Conservation (phyloP, 129 eudicot species). For the Silybum marianum region DNA sequence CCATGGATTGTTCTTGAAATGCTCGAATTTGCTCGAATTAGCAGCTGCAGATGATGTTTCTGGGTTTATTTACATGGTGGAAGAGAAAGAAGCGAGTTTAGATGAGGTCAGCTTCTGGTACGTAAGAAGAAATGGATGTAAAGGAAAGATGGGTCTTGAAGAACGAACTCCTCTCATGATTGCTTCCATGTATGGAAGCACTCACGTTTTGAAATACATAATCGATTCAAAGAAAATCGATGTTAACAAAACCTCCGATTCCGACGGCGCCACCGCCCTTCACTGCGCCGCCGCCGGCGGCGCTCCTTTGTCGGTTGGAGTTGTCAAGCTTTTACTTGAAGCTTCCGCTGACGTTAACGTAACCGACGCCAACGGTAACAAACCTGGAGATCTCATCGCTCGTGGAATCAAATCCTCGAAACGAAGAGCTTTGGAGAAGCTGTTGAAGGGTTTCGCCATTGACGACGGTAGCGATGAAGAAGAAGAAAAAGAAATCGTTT, state of each 20-base stretch:
- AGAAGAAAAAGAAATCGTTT: conserved; percentile 9
- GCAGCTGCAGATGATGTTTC: conserved; percentile 73
- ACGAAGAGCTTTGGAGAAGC: conserved; percentile 45
- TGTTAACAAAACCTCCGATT: conserved; percentile 53
- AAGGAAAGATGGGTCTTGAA: conserved; percentile 59
- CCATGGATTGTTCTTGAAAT: conserved; percentile 13
- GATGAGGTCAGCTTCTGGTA: conserved; percentile 73
- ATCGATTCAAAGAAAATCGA: conserved; percentile 23
- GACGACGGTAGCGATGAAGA: conserved; percentile 25
- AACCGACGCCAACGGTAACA: conserved; percentile 48
- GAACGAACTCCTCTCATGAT: conserved; percentile 74
- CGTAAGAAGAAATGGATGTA: conserved; percentile 54
- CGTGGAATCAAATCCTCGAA: conserved; percentile 35
- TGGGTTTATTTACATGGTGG: conserved; percentile 47
- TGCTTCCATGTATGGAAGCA: conserved; percentile 79
- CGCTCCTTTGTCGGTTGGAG: conserved; percentile 37
- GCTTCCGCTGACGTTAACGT: conserved; percentile 52
- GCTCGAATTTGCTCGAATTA: conserved; percentile 65
- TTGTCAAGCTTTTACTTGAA: conserved; percentile 53
- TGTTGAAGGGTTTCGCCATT: conserved; percentile 50
- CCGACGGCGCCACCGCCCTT: conserved; percentile 67
- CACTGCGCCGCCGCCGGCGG: conserved; percentile 89
- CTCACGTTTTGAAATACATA: conserved; percentile 49
- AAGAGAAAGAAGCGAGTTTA: conserved; percentile 43
- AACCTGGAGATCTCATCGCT: conserved; percentile 50